Evolutionary conservation across 192 early-diverging fungal genomes (phyloP).

Genomic region (Podila clonocystis): DNA sequence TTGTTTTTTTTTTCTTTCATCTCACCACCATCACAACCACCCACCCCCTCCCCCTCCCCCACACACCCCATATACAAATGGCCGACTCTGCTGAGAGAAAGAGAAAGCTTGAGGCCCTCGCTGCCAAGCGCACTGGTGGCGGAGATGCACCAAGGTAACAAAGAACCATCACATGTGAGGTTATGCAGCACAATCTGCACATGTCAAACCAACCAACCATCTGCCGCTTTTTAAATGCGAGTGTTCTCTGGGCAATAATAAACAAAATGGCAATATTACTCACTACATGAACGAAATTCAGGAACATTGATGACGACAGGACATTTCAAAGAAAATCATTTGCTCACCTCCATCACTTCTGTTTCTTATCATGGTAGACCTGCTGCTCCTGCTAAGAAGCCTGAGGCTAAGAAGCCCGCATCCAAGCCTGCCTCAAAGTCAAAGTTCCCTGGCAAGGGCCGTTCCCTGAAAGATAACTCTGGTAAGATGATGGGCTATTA

Average conservation of each 20-base stretch:
- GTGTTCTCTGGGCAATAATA: neutral
- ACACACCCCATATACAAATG: conserved; percentile 11
- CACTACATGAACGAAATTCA: no score
- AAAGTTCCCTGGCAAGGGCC: conserved; percentile 51
- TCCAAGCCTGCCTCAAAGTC: conserved; percentile 25
- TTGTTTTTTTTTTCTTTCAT: neutral
- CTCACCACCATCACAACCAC: neutral
- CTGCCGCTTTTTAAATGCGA: no score
- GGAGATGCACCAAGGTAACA: conserved; percentile 18
- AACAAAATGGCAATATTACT: neutral
- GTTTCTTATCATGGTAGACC: conserved; percentile 1
- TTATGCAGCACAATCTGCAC: neutral
- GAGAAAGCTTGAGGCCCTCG: conserved; percentile 37
- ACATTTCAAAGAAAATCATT: no score
- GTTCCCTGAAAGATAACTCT: conserved; percentile 11
- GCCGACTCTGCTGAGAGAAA: conserved; percentile 39
- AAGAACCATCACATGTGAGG: neutral
- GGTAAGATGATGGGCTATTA: neutral
- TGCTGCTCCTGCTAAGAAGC: conserved; percentile 30
- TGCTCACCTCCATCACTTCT: neutral
- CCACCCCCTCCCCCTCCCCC: neutral
- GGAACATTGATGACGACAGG: no score
- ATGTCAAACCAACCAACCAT: neutral
- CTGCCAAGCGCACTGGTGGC: conserved; percentile 29
- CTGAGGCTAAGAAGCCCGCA: conserved; percentile 24